A percentile compares a stretch with the other conserved stretches of the same genome.
These are phyloP conservation scores for Brassica hybrid DNA, from an alignment of 441 rosid genomes.

Conservation along the genomic window DNA sequence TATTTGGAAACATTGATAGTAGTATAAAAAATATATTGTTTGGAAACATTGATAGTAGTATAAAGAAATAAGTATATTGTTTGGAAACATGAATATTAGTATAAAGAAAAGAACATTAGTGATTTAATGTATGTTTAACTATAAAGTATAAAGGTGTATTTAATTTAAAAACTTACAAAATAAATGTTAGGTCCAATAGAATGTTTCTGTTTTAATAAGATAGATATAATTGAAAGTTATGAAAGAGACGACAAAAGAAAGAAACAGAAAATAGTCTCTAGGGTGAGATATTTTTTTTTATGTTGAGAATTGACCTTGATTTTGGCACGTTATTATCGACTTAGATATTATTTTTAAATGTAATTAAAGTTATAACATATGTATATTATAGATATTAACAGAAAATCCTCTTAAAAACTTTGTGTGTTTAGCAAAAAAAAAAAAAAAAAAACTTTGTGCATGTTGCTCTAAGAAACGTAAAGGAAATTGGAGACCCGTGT, in stretches of 20 bases:
- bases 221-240: not conserved
- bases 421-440: no score
- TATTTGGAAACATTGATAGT: no score
- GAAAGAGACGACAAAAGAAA: not conserved
- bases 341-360: not conserved
- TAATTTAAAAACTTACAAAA: no score
- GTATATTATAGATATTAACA: not conserved
- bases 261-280: not conserved
- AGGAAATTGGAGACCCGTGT: conserved; percentile 11
- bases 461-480: not conserved
- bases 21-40: no score
- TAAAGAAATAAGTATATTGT: no score
- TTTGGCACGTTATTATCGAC: not conserved
- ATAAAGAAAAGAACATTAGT: no score
- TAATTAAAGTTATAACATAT: not conserved
- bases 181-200: no score
- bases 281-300: not conserved
- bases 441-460: not conserved
- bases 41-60: no score
- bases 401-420: not conserved
- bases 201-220: no score
- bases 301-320: not conserved
- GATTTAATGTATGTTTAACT: no score
- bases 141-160: no score
- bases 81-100: no score